Percentiles rank a stretch among this genome's conserved stretches.
Evolutionary conservation across 2,329 filamentous ascomycete genomes (phyloP).

Genomic region (Neobulgaria alba): DNA sequence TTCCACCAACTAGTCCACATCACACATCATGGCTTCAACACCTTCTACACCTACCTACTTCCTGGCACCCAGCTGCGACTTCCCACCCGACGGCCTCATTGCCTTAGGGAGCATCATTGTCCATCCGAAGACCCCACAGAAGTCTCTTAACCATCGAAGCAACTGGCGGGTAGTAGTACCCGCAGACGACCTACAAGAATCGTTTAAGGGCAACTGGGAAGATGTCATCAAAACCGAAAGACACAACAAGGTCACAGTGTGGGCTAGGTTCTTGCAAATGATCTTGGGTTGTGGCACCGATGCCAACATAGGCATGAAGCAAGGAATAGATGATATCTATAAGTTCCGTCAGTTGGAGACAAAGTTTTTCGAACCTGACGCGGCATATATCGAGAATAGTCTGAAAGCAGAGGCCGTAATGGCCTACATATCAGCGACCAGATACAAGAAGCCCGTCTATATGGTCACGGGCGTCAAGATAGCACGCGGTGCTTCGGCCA

Average conservation of each 20-base stretch:
- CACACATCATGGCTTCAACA: not conserved
- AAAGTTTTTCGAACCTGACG: conserved; percentile 1
- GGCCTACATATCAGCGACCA: not conserved
- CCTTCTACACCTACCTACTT: conserved; percentile 2
- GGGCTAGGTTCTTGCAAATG: conserved; percentile 2
- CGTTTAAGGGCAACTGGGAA: not conserved
- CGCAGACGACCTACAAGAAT: conserved; percentile 1
- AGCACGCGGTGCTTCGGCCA: not conserved
- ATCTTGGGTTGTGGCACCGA: conserved; percentile 1
- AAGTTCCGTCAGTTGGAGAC: conserved; percentile 3
- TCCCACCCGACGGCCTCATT: conserved; percentile 1
- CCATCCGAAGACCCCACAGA: conserved; percentile 1
- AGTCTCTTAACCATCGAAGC: conserved; percentile 1
- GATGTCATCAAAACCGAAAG: conserved; percentile 1
- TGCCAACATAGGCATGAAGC: not conserved
- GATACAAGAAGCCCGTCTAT: conserved; percentile 1
- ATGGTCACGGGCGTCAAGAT: conserved; percentile 1
- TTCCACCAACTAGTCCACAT: not conserved
- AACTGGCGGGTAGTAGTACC: conserved; percentile 1
- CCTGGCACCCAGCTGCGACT: conserved; percentile 1
- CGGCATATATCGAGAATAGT: conserved; percentile 1
- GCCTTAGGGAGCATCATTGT: conserved; percentile 1
- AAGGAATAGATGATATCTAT: conserved; percentile 1
- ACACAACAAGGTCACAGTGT: conserved; percentile 1
- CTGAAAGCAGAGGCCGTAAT: conserved; percentile 1